Base-by-base conservation (phyloP, 257 asterid genomes). In the Avicennia marina region DNA sequence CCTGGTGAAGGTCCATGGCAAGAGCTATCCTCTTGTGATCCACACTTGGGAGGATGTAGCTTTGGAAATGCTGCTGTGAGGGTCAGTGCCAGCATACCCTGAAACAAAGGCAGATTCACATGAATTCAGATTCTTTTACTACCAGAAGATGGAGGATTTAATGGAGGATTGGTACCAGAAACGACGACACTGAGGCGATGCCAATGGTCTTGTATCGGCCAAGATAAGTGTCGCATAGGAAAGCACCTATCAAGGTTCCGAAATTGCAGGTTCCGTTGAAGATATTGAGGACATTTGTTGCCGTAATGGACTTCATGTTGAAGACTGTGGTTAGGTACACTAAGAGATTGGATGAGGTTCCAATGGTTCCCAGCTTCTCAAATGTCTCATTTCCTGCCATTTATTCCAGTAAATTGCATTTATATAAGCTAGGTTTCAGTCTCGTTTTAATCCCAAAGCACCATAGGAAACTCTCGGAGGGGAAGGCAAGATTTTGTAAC, bases 341-440 rank as follows among this genome's bases (percentile, higher is more conserved):
- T 24, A 64, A 48, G 7, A 75, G 70, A 63, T 75, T 75, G 3
- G 78, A 40, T 16, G 67, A 41, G 17, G 75, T 72, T 2, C 81
- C 81, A 7, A 67, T 63, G 0, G 81, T 56, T 41, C 81, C 78
- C 10, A 75, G 71, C 75, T 60, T 75, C 73, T 75, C 81, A 40
- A 67, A 71, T 21, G 73, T 64, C 68, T 75, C 81, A 43, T 75
- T 75, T 1, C 81, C 81, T 75, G 38, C 40, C 7, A n/a, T 20
- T 0, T n/a, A n/a, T n/a, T n/a, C n/a, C n/a, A n/a, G n/a, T n/a
- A n/a, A n/a, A n/a, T n/a, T n/a, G n/a, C n/a, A n/a, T n/a, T n/a
- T n/a, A n/a, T n/a, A n/a, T n/a, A n/a, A n/a, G n/a, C n/a, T n/a
- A n/a, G n/a, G n/a, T n/a, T n/a, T n/a, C n/a, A n/a, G n/a, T n/a